Percentiles rank a stretch among this genome's conserved stretches.
These are phyloP conservation scores for Goffeauzyma gilvescens DNA, from an alignment of 768 basidiomycete species.

Conservation along the genomic window DNA sequence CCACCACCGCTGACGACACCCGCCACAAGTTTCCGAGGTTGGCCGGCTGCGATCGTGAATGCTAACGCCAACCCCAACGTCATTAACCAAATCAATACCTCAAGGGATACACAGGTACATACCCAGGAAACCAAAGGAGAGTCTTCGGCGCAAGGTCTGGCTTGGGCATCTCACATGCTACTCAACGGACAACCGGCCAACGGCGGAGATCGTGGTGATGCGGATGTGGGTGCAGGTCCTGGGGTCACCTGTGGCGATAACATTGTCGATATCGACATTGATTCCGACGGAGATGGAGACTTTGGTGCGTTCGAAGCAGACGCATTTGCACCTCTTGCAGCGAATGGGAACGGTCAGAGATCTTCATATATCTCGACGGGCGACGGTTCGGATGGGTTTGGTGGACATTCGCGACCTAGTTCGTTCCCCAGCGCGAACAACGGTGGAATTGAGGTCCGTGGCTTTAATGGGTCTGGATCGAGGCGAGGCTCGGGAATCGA, in stretches of 20 bases:
- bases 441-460: too few relatives aligned
- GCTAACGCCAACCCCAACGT: not conserved
- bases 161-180: constrained; percentile 1
- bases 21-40: not conserved
- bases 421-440: too few relatives aligned
- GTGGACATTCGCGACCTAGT: too few relatives aligned
- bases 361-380: too few relatives aligned
- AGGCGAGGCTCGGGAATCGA: too few relatives aligned
- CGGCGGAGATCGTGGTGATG: not conserved
- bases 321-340: constrained; percentile 5
- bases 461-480: too few relatives aligned
- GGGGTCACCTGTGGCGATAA: constrained; percentile 1
- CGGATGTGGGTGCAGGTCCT: too few relatives aligned
- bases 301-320: constrained; percentile 2
- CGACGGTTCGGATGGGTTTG: too few relatives aligned
- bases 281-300: not conserved
- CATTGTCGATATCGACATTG: not conserved
- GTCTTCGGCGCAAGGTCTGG: not conserved
- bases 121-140: too few relatives aligned
- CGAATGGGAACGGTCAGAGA: too few relatives aligned
- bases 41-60: not conserved
- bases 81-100: not conserved
- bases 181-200: not conserved
- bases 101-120: too few relatives aligned
- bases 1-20: constrained; percentile 4